Evolutionary conservation across 495 filamentous ascomycete species (phyloP), one percentile per base, ranked within the genome.

Genomic region (Hyaloscypha bicolor): DNA sequence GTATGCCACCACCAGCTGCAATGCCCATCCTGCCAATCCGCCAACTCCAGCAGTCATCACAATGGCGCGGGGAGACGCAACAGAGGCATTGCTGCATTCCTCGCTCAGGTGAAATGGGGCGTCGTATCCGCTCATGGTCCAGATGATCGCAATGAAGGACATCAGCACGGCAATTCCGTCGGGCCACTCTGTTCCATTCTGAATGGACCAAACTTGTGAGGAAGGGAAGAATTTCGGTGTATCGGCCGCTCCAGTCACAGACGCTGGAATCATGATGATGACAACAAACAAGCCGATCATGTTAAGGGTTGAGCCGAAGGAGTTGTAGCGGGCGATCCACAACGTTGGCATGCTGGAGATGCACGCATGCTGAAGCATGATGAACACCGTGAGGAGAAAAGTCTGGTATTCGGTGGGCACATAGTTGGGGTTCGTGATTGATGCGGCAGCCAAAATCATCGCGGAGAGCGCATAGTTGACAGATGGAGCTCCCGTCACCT

Each of bases 1-100:
- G 74, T 93, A 93, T n/a, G 90, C 91, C 58, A 93, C 90, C 4
- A 93, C 87, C 1, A 92, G 80, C 76, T 93, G 90, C 29, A 93
- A 77, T 69, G 91, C 86, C 86, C 91, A 93, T 64, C 91, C 91
- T 45, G 90, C 80, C 2, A 91, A 64, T 14, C 90, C 91, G 8
- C 91, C 91, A 16, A 89, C 78, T 1, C 77, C 86, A 9, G 85
- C 85, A 12, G 91, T 93, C 71, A 93, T 78, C 30, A 92, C 84
- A 65, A 93, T 93, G n/a, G 91, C 90, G 14, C 91, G 83, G 0
- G 91, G 91, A 2, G 90, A 87, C 39, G 91, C 91, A 60, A 93
- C 76, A 62, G 88, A 87, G 33, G 91, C 91, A 72, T 93, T 93
- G 55, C 87, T 88, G 75, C 91, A 93, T 73, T 93, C 91, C 67